Evolutionary conservation across 1,284 basidiomycete species (phyloP), one percentile per base, ranked within the genome.

Genomic region (Tausonia pullulans): DNA sequence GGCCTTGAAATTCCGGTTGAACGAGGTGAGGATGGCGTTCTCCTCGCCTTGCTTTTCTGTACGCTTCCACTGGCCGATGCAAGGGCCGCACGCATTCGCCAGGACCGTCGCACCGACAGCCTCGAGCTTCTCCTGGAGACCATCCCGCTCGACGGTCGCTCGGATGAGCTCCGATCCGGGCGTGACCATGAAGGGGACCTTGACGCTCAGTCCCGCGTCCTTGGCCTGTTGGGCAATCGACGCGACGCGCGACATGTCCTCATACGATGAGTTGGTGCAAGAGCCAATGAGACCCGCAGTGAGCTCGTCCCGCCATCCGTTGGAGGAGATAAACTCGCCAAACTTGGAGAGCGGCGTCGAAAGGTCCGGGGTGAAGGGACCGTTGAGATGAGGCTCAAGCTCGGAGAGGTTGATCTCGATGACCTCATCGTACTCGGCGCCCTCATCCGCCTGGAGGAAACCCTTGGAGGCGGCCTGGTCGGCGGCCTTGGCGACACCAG

Each of bases 51-150:
- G 84, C 72, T 87, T 85, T 69, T 94, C 93, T 63, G 87, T 86
- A 54, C 96, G 85, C 76, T 98, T 93, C 96, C 96, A 99, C 78
- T 98, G 96, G 51, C 96, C 96, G 71, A 98, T 98, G 75, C 96
- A 99, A 45, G 96, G 96, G 62, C 96, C 96, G 71, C 96, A 98
- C 1, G 96, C 96, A 75, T 99, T 99, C 11, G 96, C 95, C 45
- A 99, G 81, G 13, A 99, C 95, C 51, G 87, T 82, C 5, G 86
- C 94, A 45, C 95, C 95, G 59, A 97, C 89, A 69, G 85, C 84
- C 74, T 94, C 83, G 50, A 98, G 79, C 54, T 83, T 82, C 41
- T 82, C 79, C 45, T 91, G 93, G 62, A 98, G 83, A 43, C 87
- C 83, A 73, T 99, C 96, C 50, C 95, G 85, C 77, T 97, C 93